Evolutionary conservation across 495 filamentous ascomycete species (phyloP).

Genomic region (Glonium stellatum): DNA sequence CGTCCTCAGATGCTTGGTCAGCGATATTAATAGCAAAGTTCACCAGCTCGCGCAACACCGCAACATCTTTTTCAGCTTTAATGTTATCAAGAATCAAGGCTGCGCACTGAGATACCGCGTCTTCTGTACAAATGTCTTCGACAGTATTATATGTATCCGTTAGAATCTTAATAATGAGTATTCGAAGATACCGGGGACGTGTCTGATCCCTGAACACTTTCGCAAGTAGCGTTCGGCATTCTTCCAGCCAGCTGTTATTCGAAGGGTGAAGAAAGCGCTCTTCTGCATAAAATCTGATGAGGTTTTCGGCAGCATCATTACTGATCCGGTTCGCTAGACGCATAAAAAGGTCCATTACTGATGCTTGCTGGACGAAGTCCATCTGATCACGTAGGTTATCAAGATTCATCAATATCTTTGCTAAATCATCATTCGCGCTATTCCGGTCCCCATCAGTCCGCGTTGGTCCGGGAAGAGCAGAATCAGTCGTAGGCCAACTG

Average conservation of each 20-base stretch:
- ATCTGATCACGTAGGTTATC: conserved; percentile 28
- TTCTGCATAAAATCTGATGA: conserved; percentile 54
- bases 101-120: conserved; percentile 16
- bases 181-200: conserved; percentile 59
- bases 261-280: conserved; percentile 65
- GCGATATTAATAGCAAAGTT: conserved; percentile 46
- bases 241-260: conserved; percentile 57
- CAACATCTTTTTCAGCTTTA: conserved; percentile 43
- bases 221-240: conserved; percentile 54
- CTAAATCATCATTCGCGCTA: conserved; percentile 5
- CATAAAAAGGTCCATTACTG: conserved; percentile 63
- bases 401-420: conserved; percentile 13
- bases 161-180: conserved; percentile 50
- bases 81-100: conserved; percentile 49
- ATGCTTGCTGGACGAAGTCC: conserved; percentile 49
- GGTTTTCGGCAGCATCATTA: conserved; percentile 49
- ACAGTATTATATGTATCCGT: conserved; percentile 60
- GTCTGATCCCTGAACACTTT: conserved; percentile 58
- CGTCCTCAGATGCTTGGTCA: conserved; percentile 30
- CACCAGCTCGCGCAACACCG: conserved; percentile 37
- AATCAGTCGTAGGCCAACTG: not conserved
- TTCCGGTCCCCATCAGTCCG: not conserved
- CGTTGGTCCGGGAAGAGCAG: not conserved
- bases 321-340: conserved; percentile 51
- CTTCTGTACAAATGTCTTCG: conserved; percentile 20